A percentile compares a stretch with the other conserved stretches of the same genome.
These are phyloP conservation scores for Neurospora hispaniola DNA, from an alignment of 495 filamentous ascomycete species.

Conservation along the genomic window DNA sequence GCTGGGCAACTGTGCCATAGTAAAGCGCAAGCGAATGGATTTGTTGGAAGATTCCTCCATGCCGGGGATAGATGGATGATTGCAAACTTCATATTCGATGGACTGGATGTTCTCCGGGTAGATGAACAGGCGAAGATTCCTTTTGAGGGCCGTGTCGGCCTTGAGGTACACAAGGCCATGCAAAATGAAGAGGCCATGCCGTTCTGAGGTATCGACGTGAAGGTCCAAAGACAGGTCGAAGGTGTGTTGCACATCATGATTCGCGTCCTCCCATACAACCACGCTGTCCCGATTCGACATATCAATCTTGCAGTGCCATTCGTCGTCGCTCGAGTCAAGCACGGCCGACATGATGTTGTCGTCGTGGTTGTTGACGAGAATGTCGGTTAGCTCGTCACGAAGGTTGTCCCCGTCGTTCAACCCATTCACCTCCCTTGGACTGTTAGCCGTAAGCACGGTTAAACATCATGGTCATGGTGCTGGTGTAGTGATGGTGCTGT, in stretches of 20 bases:
- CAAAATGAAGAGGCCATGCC: not conserved
- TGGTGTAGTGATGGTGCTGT: not conserved
- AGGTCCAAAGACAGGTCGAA: not conserved
- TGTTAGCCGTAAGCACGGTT: not conserved
- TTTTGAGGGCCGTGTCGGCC: no score
- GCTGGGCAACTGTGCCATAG: no score
- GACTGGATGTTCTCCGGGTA: conserved; percentile 1
- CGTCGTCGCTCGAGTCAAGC: conserved; percentile 2
- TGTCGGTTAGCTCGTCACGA: not conserved
- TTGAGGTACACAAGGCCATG: no score
- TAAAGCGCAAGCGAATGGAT: no score
- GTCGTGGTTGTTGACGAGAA: not conserved
- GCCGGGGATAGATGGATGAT: no score
- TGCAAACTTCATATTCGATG: no score
- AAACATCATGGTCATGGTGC: not conserved
- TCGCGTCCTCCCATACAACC: not conserved
- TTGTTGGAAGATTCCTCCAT: no score
- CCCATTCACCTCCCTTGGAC: conserved; percentile 4
- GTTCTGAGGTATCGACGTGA: conserved; percentile 1
- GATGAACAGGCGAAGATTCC: not conserved
- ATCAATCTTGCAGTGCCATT: conserved; percentile 1
- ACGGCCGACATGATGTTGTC: not conserved
- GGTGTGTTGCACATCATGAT: not conserved
- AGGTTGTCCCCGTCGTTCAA: not conserved
- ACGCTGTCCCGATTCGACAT: not conserved